Evolutionary conservation across 306 rosid genomes (phyloP), one percentile per base, ranked within the genome.

Genomic region (Vachellia pachyceras): DNA sequence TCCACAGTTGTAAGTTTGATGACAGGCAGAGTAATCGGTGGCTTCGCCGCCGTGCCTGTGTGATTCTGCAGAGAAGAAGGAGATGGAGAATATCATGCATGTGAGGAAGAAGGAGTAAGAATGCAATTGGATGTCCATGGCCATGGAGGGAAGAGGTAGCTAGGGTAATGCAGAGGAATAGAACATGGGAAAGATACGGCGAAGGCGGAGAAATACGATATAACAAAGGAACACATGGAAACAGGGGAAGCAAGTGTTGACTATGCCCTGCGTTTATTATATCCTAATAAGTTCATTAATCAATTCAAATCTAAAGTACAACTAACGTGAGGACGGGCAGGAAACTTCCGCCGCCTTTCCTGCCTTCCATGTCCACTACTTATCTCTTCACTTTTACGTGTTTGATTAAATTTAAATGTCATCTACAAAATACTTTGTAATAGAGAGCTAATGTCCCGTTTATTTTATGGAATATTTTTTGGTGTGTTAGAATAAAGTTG

Each of bases 1-100:
- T 11, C 88, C 97, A 42, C 97, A 90, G 17, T 20, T 67, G 86
- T 79, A 90, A 17, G 77, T 12, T 12, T 1, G 17, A 15, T 14
- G 3, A 79, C 95, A 91, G 3, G n/a, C 25, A 14, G 0, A 9
- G 45, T 22, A 18, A 40, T 12, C 47, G 22, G 66, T 58, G 22
- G 23, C 22, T 65, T 84, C 18, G 22, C 25, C 74, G 58, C 25
- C 74, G 58, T 75, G 77, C 10, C 39, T 23, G 60, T 55, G 71
- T 8, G 86, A 69, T 36, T 40, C 79, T 49, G 15, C 29, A 2
- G 6, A 54, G 46, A 52, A 33, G 46, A 75, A n/a, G 67, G 47
- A 29, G 72, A 78, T 10, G 63, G 47, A 6, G 55, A 70, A 2
- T 23, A 47, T 47, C 39, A 82, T 9, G 74, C 8, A 13, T 0